Percentiles rank a stretch among this genome's conserved stretches.
phyloP scores from a whole-genome alignment of 2,329 filamentous ascomycete species.

The Sporothrix inflata region DNA sequence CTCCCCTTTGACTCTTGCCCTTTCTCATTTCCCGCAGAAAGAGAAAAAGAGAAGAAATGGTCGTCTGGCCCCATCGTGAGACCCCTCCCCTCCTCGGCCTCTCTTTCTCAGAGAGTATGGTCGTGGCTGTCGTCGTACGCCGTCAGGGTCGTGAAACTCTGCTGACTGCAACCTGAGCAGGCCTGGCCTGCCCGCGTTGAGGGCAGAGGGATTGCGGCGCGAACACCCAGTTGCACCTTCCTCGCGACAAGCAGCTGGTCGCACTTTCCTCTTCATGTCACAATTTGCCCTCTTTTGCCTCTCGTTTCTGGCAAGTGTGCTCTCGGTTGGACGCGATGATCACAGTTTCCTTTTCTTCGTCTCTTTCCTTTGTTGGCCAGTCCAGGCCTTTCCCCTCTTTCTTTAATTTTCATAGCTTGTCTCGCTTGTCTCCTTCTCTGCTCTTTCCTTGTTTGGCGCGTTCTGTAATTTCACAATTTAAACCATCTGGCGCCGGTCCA shows the following conservation, averaged over 20 bases:
- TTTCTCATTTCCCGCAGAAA: background rate
- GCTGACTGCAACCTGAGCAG: background rate
- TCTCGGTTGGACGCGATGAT: background rate
- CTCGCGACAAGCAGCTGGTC: background rate
- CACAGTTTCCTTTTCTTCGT: constrained; percentile 14
- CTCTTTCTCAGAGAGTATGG: background rate
- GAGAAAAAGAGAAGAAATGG: background rate
- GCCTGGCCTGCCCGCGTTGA: no score
- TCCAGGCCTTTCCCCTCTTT: constrained; percentile 5
- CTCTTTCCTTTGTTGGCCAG: background rate
- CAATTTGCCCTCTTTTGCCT: background rate
- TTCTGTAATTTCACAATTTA: constrained; percentile 12
- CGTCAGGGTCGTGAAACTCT: constrained; percentile 17
- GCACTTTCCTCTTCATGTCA: background rate
- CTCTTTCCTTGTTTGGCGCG: constrained; percentile 5
- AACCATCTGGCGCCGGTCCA: background rate
- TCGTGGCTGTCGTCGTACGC: constrained; percentile 11
- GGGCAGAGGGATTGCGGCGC: background rate
- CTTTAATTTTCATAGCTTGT: background rate
- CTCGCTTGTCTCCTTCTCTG: no score
- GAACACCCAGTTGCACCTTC: background rate
- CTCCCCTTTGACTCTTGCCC: background rate
- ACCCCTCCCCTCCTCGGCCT: background rate
- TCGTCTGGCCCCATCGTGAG: background rate
- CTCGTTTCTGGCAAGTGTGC: background rate